Evolutionary conservation across 805 yeast genomes (phyloP), one percentile per base, ranked within the genome.

Genomic region (Ogataea philodendri): DNA sequence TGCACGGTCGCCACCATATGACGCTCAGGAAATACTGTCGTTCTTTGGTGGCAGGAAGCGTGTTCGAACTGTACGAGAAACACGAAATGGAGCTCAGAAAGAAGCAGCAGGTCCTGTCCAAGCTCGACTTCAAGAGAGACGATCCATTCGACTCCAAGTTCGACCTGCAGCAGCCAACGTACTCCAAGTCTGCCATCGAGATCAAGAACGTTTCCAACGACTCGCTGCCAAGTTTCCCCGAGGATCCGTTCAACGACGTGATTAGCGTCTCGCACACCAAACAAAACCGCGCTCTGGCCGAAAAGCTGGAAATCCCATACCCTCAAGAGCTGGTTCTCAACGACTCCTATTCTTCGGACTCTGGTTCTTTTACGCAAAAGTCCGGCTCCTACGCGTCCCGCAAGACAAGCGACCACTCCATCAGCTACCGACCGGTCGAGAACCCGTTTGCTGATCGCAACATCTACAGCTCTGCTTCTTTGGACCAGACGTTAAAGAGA

Each of bases 21-120:
- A 23, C 41, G 5, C 56, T 57, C 34, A 38, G 35, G 2, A 43
- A 37, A 5, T 52, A 51, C 35, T 55, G 59, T 27, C 43, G 48
- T 13, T 29, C 32, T n/a, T 30, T 56, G 26, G 62, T 59, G 22
- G 58, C 61, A 5, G 37, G 38, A 14, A 45, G 53, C 33, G 62
- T 59, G 5, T 23, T 51, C 19, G 42, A 40, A 6, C 42, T 58
- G 39, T 59, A 57, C 38, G 48, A 51, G 9, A 42, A 42, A 13
- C 48, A 50, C 15, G 60, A 55, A 26, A 15, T 24, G 40, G 31
- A 30, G 39, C 42, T 16, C 13, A 23, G 5, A 32, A 36, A 15
- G 25, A 34, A 14, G 38, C 30, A 7, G 33, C 46, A 40, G 16
- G 23, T 46, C 3, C 57, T 59, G 5, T 42, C 52, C 2, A 37